Evolutionary conservation across 257 asterid species (phyloP).

Genomic region (Cruciata laevipes): DNA sequence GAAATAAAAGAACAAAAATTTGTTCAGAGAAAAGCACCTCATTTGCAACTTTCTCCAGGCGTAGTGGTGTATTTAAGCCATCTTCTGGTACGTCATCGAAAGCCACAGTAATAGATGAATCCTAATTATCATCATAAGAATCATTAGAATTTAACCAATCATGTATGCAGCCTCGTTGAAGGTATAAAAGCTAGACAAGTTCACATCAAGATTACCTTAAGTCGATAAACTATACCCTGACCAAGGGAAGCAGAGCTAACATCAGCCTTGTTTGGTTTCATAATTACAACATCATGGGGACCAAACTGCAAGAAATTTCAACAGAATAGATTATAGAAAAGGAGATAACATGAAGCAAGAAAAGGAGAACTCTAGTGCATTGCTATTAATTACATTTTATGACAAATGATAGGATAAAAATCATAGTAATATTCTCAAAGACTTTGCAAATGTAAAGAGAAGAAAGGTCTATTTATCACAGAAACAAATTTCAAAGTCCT

Average conservation of each 20-base stretch:
- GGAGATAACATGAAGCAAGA: not conserved
- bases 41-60: slow-evolving; percentile 87
- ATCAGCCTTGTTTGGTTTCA: slow-evolving; percentile 92
- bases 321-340: not conserved
- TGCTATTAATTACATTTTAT: not conserved
- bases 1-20: slow-evolving; percentile 7
- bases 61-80: slow-evolving; percentile 78
- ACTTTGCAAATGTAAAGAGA: not conserved
- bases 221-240: slow-evolving; percentile 89
- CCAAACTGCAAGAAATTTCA: slow-evolving; percentile 55
- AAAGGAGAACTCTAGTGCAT: not conserved
- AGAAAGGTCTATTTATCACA: not conserved
- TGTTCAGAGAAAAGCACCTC: slow-evolving; percentile 46
- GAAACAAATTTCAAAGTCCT: not conserved
- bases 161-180: not conserved
- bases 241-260: slow-evolving; percentile 84
- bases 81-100: slow-evolving; percentile 96
- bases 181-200: not conserved
- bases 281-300: slow-evolving; percentile 79
- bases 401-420: not conserved
- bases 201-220: slow-evolving; percentile 49
- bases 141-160: slow-evolving; percentile 4
- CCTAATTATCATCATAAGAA: slow-evolving; percentile 45
- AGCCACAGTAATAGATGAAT: slow-evolving; percentile 84
- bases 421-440: not conserved